These are phyloP conservation scores for Pichia sp. DNA, from an alignment of 1,139 yeast species.

Conservation along the genomic window DNA sequence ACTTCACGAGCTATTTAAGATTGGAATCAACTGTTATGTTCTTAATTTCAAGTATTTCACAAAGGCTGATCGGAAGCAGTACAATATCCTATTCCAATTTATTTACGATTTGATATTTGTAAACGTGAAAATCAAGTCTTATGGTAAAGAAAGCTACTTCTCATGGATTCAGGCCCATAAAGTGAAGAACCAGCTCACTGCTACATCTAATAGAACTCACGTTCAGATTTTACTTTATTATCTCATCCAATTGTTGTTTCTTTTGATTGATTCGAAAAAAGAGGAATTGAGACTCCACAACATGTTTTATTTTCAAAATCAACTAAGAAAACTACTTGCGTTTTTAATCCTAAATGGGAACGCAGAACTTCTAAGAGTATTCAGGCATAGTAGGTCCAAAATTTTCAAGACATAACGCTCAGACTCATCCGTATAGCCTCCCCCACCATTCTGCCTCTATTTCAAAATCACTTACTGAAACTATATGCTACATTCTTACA, in stretches of 20 bases:
- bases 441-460: background rate
- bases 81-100: slow-evolving; percentile 9
- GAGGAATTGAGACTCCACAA: background rate
- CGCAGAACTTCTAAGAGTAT: slow-evolving; percentile 8
- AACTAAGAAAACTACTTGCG: slow-evolving; percentile 15
- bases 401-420: background rate
- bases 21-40: slow-evolving; percentile 15
- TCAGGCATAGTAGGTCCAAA: slow-evolving; percentile 3
- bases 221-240: slow-evolving; percentile 13
- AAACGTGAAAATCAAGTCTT: background rate
- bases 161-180: slow-evolving; percentile 7
- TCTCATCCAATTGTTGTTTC: slow-evolving; percentile 14
- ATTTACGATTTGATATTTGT: slow-evolving; percentile 12
- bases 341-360: slow-evolving; percentile 17
- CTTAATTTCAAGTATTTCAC: slow-evolving; percentile 13
- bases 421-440: background rate
- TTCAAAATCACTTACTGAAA: background rate
- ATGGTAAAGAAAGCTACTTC: slow-evolving; percentile 5
- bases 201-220: slow-evolving; percentile 2
- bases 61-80: slow-evolving; percentile 8
- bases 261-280: slow-evolving; percentile 3
- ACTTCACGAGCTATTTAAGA: slow-evolving; percentile 12
- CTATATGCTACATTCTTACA: background rate
- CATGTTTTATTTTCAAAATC: background rate
- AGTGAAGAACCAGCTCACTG: slow-evolving; percentile 12